phyloP scores from a whole-genome alignment of 2,329 filamentous ascomycete species.

The Xylaria sp. region DNA sequence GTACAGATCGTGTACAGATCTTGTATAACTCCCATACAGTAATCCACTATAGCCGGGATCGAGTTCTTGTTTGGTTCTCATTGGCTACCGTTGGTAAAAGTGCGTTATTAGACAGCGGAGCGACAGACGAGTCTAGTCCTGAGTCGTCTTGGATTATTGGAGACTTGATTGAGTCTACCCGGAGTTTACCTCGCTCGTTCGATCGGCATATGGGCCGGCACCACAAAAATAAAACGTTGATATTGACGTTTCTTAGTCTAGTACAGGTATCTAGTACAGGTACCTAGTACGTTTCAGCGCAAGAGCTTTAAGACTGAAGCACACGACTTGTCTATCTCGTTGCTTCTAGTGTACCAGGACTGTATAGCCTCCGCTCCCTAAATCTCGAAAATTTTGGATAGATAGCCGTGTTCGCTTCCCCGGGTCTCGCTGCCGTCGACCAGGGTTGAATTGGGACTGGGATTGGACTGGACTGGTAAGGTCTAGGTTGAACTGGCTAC shows the following conservation, averaged over 20 bases:
- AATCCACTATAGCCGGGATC: slow-evolving; percentile 25
- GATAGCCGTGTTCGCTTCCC: slow-evolving; percentile 14
- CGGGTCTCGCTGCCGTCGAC: slow-evolving; percentile 24
- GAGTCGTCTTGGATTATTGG: slow-evolving; percentile 34
- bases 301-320: slow-evolving; percentile 19
- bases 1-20: slow-evolving; percentile 2
- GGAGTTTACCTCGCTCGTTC: slow-evolving; percentile 24
- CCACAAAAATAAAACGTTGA: slow-evolving; percentile 34
- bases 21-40: slow-evolving; percentile 13
- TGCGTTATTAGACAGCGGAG: slow-evolving; percentile 25
- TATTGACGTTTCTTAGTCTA: slow-evolving; percentile 33
- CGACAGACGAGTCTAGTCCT: slow-evolving; percentile 29
- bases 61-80: slow-evolving; percentile 7
- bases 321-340: slow-evolving; percentile 14
- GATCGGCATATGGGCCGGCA: slow-evolving; percentile 35
- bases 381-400: slow-evolving; percentile 10
- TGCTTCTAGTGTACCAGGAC: slow-evolving; percentile 6
- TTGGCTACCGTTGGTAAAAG: slow-evolving; percentile 30
- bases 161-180: slow-evolving; percentile 30
- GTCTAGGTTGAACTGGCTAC: slow-evolving; percentile 7
- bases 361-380: not conserved
- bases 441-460: slow-evolving; percentile 18
- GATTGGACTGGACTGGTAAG: slow-evolving; percentile 11
- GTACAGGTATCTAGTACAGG: slow-evolving; percentile 23
- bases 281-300: slow-evolving; percentile 20